Evolutionary conservation across 352 stramenopile species (phyloP).

Genomic region (Pythium sp.): DNA sequence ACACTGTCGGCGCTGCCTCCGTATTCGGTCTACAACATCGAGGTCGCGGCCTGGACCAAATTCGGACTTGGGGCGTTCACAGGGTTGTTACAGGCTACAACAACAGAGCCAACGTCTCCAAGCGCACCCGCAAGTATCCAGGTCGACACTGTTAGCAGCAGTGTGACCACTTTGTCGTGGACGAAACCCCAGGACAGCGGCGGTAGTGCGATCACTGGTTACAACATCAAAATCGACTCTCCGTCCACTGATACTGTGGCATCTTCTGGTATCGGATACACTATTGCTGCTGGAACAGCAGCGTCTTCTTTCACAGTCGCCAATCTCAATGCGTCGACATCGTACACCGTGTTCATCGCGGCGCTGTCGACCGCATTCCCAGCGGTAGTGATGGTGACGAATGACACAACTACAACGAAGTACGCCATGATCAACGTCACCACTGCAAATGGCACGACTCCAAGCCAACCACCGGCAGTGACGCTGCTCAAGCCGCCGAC

Average conservation of each 20-base stretch:
- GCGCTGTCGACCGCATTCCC: conserved; percentile 27
- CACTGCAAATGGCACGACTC: conserved; percentile 25
- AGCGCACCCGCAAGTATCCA: conserved; percentile 25
- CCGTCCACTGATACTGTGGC: conserved; percentile 4
- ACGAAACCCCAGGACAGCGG: conserved; percentile 32
- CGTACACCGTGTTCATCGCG: conserved; percentile 31
- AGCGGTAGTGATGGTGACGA: not conserved
- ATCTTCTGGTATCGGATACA: not conserved
- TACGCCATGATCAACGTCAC: conserved; percentile 15
- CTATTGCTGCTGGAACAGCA: not conserved
- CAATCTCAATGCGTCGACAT: conserved; percentile 32
- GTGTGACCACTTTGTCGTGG: conserved; percentile 34
- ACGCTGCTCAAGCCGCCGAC: conserved; percentile 22
- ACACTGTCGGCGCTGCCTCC: conserved; percentile 36
- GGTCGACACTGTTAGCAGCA: conserved; percentile 11
- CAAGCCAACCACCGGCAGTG: conserved; percentile 17
- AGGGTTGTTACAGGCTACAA: conserved; percentile 19
- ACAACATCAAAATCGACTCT: conserved; percentile 17
- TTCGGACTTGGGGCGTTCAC: conserved; percentile 45
- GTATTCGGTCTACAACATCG: conserved; percentile 28
- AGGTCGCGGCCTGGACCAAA: conserved; percentile 48
- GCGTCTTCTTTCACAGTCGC: conserved; percentile 15
- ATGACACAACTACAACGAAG: not conserved
- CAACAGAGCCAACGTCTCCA: conserved; percentile 29
- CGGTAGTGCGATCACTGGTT: conserved; percentile 29